Base-by-base conservation (phyloP, 2,329 filamentous ascomycete species). In the Verticillium longisporum region DNA sequence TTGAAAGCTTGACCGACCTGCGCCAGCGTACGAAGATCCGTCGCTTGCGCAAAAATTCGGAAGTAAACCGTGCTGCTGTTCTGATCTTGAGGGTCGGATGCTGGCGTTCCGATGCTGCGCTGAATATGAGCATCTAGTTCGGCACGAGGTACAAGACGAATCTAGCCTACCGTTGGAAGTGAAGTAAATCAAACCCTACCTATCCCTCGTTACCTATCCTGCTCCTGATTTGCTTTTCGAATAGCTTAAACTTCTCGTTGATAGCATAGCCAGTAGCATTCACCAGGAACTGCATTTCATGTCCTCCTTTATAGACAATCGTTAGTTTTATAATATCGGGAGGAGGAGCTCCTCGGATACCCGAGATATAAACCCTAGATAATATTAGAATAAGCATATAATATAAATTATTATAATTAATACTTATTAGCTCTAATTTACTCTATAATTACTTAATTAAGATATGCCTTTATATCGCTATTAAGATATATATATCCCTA, bases 261-360 rank as follows among this genome's bases (percentile, higher is more conserved):
- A 77, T 80, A 1, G 71, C 79, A 63, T 83, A 83, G 0, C 79
- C 80, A 0, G 75, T 76, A 1, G 77, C 77, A 60, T 82, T 81
- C 31, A 78, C 26, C 0, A 80, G 66, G 4, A 78, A 59, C 63
- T 83, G 73, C 1, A 72, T 71, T 66, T 82, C 75, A 61, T 74
- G 83, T 0, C 80, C 80, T 10, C 75, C 80, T 13, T 72, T 69
- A 64, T 80, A 81, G 66, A 78, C 80, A 15, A 82, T 72, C 4
- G 79, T 79, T 4, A 79, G 70, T 64, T 83, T 83, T 1, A 80
- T 83, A 0, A 80, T 82, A 2, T 77, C 72, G 0, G 80, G 80
- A 2, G 80, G 80, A 0, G 77, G 74, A 1, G 65, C 61, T 1
- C 79, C 80, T 33, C 63, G 73, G 32, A 77, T 69, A 0, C 78